Evolutionary conservation across 805 yeast species (phyloP), one percentile per base, ranked within the genome.

Genomic region (Lachancea cidri): DNA sequence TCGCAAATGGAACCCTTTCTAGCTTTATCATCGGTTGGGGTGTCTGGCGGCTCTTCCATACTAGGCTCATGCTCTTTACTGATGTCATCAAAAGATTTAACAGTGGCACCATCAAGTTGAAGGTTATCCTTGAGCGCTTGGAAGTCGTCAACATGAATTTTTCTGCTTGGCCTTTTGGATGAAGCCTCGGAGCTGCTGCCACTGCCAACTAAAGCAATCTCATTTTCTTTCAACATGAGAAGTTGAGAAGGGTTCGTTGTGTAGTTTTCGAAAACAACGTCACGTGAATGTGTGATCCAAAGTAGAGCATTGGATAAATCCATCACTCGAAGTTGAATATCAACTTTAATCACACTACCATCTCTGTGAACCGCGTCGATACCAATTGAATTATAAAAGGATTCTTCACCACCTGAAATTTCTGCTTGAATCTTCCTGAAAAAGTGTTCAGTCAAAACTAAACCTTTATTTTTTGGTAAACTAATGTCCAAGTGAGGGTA

Each of bases 391-490:
- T 72, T 70, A 44, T 83, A 81, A 36, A 77, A 63, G 5, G 75
- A 78, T 17, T 73, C 73, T 36, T 69, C 74, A 22, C 58, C 50
- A n/a, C 59, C 64, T 35, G 57, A 60, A 50, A 55, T 56, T 40
- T 72, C 67, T 0, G 83, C 80, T 42, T 72, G 70, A 39, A 78
- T 71, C 49, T 81, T 79, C 47, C 97, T 73, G 65, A 91, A 88
- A 57, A 84, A 83, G 62, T 88, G 96, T 60, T 89, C 98, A 0
- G 97, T 95, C 9, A 89, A 66, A 0, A 89, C 96, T 38, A 86
- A 64, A 1, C 96, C 96, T 44, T 46, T 59, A 39, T 59, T 62
- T 27, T 46, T 49, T 0, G 83, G 76, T 24, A 64, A 47, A 13
- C 53, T 49, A 3, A 71, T 55, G 42, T 58, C 62, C 46, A 75